Evolutionary conservation across 139 green algal genomes (phyloP), one percentile per base, ranked within the genome.

Genomic region (Chlamydomonas sphaeroides): DNA sequence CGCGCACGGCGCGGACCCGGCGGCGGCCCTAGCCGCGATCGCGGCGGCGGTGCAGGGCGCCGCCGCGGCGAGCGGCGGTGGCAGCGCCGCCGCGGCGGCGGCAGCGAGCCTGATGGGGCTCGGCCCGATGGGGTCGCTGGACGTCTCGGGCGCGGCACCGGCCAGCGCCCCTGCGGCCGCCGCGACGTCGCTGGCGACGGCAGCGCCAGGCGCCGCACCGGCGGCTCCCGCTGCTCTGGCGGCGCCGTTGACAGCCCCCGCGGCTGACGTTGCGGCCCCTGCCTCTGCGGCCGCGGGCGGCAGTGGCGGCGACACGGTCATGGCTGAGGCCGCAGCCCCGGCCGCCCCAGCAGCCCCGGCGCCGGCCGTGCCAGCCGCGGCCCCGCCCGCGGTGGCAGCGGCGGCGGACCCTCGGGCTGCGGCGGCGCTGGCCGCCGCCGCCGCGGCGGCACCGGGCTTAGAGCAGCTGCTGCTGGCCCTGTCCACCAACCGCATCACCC

Each of bases 401-500:
- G 62, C 62, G 62, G 62, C 45, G 49, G 48, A 78, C 33, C 3
- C n/a, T n/a, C n/a, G n/a, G n/a, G n/a, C 74, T 8, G 74, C 59
- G 11, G 20, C 42, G 28, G 59, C 63, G 10, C 45, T 45, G 14
- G 63, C 45, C 8, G 32, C 45, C 17, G 30, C 76, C 39, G 11
- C 74, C 25, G 21, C 5, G 30, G 5, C 59, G 14, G 26, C 30
- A 5, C 30, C 59, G 7, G 35, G 39, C 3, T 30, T 78, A 30
- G 68, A 71, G 35, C 49, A 80, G 14, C n/a, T 85, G n/a, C 28
- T 85, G n/a, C 35, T 49, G 4, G 68, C 79, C 30, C 70, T 85
- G 8, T 32, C 42, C 35, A 49, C 45, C 26, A 65, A 68, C 23
- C 79, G 59, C 41, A 59, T 85, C 20, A 48, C 68, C n/a, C 20